Evolutionary conservation across 768 basidiomycete species (phyloP), one percentile per base, ranked within the genome.

Genomic region (Lentinus tigrinus): DNA sequence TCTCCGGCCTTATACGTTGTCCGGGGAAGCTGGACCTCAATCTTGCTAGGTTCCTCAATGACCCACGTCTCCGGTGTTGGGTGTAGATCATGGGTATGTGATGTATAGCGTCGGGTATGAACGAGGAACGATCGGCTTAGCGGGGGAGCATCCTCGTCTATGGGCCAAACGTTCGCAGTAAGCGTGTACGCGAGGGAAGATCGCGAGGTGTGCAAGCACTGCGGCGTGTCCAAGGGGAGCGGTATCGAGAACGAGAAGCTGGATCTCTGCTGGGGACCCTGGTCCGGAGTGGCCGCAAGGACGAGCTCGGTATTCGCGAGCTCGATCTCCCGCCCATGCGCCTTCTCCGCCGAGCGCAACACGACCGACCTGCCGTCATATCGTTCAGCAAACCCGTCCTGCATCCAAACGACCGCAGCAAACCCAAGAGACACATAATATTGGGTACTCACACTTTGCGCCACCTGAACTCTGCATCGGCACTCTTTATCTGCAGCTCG

Each of bases 191-290:
- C 78, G 52, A 95, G 76, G 0, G 85, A 83, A 2, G 93, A 94
- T 61, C 82, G 82, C 16, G 85, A 78, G 4, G 92, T 90, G 65
- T 87, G 85, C 28, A 94, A 77, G 39, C 89, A 91, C 69, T 94
- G 90, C 0, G 93, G 93, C 6, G 89, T 85, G 71, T 95, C 93
- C 40, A 82, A 73, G 57, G 79, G 82, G 52, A 95, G 78, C 11
- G 89, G 90, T 59, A 95, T 85, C 37, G 90, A 83, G 72, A 95
- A 95, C n/a, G 88, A 85, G 59, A 88, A 82, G 21, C 82, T 81
- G 2, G 85, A 78, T 4, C 88, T 87, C 56, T 86, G 74, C 23
- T 74, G 58, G 19, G 74, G 65, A 47, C 67, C 61, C 47, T 77
- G 67, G 40, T 67, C 70, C 16, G 75, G 71, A 43, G 77, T 73